phyloP scores from a whole-genome alignment of 73 alveolate genomes.

The Diophrys appendiculata region DNA sequence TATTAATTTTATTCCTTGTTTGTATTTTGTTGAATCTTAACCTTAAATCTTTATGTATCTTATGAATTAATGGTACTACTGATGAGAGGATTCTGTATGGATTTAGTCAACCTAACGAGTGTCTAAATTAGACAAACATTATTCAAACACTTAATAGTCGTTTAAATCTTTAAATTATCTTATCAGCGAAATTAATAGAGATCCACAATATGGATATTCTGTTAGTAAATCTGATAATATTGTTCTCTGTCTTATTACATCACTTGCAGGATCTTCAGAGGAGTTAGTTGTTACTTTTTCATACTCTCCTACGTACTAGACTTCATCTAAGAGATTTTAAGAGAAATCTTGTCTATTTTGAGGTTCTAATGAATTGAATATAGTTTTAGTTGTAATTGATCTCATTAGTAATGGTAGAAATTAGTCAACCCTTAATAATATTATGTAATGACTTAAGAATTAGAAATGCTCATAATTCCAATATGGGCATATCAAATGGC shows the following conservation, averaged over 20 bases:
- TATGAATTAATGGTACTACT: no score
- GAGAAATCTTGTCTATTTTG: neutral
- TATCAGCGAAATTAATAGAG: neutral
- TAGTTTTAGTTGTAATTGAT: neutral
- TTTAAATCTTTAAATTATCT: neutral
- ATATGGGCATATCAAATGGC: neutral
- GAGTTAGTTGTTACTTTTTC: no score
- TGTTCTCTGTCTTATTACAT: neutral
- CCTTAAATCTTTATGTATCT: neutral
- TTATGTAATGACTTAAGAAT: neutral
- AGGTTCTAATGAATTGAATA: neutral
- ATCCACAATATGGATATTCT: neutral
- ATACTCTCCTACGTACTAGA: neutral
- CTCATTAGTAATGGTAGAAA: neutral
- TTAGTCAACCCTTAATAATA: neutral
- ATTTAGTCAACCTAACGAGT: neutral
- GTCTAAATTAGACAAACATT: neutral
- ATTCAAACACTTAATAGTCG: neutral
- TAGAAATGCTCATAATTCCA: neutral
- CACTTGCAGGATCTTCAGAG: neutral
- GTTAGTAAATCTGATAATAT: neutral
- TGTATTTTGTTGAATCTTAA: no score
- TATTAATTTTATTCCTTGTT: no score
- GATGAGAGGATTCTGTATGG: neutral
- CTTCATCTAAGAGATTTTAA: neutral